A percentile compares a stretch with the other conserved stretches of the same genome.
Evolutionary conservation across 139 green algal genomes (phyloP).

Genomic region (Pleodorina starrii): DNA sequence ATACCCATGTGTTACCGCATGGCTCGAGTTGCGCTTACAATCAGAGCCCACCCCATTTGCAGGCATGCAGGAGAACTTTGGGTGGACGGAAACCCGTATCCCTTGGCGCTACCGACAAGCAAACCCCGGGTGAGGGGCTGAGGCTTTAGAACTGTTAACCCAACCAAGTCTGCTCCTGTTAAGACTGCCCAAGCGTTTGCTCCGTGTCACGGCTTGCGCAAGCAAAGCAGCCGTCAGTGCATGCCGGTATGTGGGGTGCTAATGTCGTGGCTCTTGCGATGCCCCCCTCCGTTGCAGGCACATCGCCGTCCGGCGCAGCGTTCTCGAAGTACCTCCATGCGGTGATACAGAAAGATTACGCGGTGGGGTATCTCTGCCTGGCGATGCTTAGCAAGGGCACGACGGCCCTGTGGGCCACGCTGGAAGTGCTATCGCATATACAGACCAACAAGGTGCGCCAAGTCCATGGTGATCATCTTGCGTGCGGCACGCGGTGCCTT

Average conservation of each 20-base stretch:
- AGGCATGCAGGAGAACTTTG: background rate
- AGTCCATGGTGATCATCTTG: background rate
- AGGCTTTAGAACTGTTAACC: background rate
- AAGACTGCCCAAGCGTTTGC: background rate
- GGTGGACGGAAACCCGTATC: background rate
- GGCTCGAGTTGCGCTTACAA: background rate
- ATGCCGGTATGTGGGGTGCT: background rate
- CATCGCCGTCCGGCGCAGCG: background rate
- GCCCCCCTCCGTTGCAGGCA: no score
- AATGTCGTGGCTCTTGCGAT: no score
- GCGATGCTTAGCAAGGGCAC: slow-evolving; percentile 31
- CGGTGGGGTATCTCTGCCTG: slow-evolving; percentile 37
- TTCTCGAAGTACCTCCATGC: slow-evolving; percentile 9
- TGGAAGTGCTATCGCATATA: background rate
- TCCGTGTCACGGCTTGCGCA: background rate
- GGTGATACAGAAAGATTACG: slow-evolving; percentile 49
- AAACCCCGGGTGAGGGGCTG: background rate
- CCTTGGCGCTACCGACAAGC: background rate
- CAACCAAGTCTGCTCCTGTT: background rate
- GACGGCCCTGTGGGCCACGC: background rate
- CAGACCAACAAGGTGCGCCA: background rate
- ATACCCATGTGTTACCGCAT: background rate
- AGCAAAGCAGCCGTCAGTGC: background rate
- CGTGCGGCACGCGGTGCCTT: no score
- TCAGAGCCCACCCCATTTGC: background rate